Percentiles rank a stretch among this genome's conserved stretches.
Evolutionary conservation across 2,329 filamentous ascomycete species (phyloP).

Genomic region (Colletotrichum neosansevieriae): DNA sequence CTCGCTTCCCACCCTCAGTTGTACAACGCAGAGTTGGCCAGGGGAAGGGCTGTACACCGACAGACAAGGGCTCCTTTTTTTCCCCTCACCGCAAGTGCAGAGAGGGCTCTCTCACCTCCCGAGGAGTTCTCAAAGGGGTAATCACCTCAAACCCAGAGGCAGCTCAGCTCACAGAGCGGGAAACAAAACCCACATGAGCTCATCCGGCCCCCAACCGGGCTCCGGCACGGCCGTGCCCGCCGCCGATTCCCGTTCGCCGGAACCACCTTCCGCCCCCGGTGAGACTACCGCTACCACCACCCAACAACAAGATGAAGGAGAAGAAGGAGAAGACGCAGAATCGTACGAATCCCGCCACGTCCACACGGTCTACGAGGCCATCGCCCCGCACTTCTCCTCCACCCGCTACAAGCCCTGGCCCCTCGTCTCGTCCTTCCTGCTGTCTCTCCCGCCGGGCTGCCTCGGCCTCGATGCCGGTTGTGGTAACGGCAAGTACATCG

Average conservation of each 20-base stretch:
- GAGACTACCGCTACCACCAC: background rate
- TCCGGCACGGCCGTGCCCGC: constrained; percentile 24
- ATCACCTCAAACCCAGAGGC: background rate
- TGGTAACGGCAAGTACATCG: constrained; percentile 95
- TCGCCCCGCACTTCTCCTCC: constrained; percentile 85
- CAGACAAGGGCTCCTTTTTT: background rate
- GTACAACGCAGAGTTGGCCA: background rate
- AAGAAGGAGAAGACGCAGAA: constrained; percentile 52
- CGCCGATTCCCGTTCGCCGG: constrained; percentile 26
- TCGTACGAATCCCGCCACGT: constrained; percentile 89
- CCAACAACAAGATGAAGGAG: background rate
- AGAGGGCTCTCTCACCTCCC: background rate
- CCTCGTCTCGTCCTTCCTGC: constrained; percentile 84
- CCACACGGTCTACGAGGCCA: constrained; percentile 90
- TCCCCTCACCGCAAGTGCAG: constrained; percentile 3
- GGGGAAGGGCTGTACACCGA: background rate
- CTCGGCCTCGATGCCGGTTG: constrained; percentile 93
- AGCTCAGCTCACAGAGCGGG: background rate
- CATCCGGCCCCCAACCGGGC: constrained; percentile 32
- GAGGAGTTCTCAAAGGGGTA: background rate
- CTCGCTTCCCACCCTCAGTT: background rate
- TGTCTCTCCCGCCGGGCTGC: constrained; percentile 73
- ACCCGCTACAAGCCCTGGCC: constrained; percentile 92
- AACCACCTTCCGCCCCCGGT: constrained; percentile 7
- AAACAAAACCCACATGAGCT: constrained; percentile 7